Base-by-base conservation (phyloP, 108 stramenopile genomes). In the Pseudonitzschia delicatissima region DNA sequence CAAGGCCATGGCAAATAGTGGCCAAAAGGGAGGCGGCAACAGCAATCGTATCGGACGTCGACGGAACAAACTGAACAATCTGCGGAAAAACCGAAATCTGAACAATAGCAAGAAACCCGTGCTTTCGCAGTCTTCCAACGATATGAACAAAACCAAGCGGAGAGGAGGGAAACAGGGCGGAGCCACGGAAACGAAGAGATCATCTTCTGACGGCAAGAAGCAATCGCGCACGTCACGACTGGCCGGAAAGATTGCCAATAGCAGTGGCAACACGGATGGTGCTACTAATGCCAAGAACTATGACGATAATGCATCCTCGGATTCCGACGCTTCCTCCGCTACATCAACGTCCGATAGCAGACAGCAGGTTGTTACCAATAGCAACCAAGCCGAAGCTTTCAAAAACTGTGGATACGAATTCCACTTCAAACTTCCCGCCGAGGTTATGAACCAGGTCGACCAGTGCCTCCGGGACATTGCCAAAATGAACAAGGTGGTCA, bases 401-500 rank as follows among this genome's bases (percentile, higher is more conserved):
- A 48, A 48, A 48, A 48, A 48, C 20, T 48, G 47, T 35, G 73
- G 80, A 47, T 57, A 69, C 45, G 78, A 83, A 57, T 80, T 78
- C 48, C 69, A 81, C 52, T 76, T 85, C 66, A 64, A 65, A 36
- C 62, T 83, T 29, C 80, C 76, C 0, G 68, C 72, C 1, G 72
- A 80, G n/a, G 66, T 65, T 27, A 76, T 79, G 78, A 59, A 57
- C 62, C 72, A 84, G 65, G 77, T 82, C 18, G 82, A 88, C 34
- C 81, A 78, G 21, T 81, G 85, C 23, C 73, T 85, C 40, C 65
- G 60, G 2, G 77, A 83, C 45, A 72, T 82, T 82, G 34, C 69
- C 72, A 65, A 59, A 39, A 76, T 80, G 83, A 68, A 71, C 50
- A 80, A 80, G 47, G 44, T 74, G 1, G 84, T 92, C 40, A 76